Percentiles rank a stretch among this genome's conserved stretches.
Conservation (phyloP, 2,329 filamentous ascomycete species). For the Chaetomium sp. region DNA sequence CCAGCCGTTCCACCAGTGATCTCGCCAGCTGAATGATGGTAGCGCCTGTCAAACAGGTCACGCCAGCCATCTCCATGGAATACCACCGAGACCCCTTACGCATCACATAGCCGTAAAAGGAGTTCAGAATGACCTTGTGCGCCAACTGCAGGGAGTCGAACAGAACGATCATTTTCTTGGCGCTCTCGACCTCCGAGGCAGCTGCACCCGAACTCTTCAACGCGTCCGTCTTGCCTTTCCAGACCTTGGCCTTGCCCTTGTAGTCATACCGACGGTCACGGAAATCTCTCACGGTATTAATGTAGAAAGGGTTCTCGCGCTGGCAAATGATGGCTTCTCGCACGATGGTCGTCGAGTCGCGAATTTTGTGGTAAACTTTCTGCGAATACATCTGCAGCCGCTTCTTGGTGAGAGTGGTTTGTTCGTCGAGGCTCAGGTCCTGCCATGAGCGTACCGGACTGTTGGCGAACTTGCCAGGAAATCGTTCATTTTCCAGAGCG, state of each 20-base stretch:
- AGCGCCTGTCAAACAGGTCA: constrained; percentile 93
- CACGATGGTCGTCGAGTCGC: constrained; percentile 86
- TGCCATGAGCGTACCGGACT: constrained; percentile 68
- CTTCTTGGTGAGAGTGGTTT: constrained; percentile 73
- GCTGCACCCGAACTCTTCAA: constrained; percentile 77
- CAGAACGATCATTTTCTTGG: constrained; percentile 97
- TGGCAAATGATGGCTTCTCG: constrained; percentile 98
- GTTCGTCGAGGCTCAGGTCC: constrained; percentile 75
- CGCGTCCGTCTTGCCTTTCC: constrained; percentile 92
- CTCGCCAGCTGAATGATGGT: constrained; percentile 95
- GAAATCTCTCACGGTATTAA: constrained; percentile 92
- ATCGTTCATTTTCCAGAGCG: constrained; percentile 84
- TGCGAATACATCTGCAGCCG: constrained; percentile 89
- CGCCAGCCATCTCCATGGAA: constrained; percentile 98
- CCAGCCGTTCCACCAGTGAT: constrained; percentile 86
- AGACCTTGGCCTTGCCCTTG: constrained; percentile 95
- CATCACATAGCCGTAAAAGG: constrained; percentile 99
- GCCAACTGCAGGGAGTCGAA: constrained; percentile 95
- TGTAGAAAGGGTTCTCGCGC: constrained; percentile 96
- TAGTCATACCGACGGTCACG: constrained; percentile 97
- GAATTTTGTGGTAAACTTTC: constrained; percentile 99
- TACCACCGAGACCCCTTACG: constrained; percentile 98
- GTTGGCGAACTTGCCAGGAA: constrained; percentile 72
- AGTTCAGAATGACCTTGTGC: constrained; percentile 98
- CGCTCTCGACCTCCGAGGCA: constrained; percentile 73